Evolutionary conservation across 176 grass and related monocot species (phyloP).

Genomic region (Tillandsia fasciculata): DNA sequence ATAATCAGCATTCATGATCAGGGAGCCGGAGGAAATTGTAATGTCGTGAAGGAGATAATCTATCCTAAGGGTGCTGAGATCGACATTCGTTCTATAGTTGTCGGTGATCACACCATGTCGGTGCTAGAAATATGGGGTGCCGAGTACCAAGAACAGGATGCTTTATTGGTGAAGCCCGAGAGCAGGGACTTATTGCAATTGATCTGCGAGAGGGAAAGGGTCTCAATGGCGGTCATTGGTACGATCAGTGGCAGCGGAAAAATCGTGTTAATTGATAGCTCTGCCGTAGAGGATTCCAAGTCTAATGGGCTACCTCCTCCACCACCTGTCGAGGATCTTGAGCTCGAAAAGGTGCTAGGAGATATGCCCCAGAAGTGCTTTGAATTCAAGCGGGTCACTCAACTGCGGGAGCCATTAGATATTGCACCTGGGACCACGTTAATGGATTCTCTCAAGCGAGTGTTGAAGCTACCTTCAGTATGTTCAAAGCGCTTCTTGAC

Average conservation of each 20-base stretch:
- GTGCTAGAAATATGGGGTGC: conserved; percentile 90
- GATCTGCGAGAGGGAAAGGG: conserved; percentile 73
- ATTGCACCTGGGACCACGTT: conserved; percentile 61
- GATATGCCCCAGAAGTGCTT: conserved; percentile 94
- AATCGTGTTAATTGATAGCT: conserved; percentile 74
- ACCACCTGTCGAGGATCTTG: conserved; percentile 60
- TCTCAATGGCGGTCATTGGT: conserved; percentile 82
- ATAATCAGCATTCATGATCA: conserved; percentile 97
- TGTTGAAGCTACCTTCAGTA: conserved; percentile 66
- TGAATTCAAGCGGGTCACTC: conserved; percentile 46
- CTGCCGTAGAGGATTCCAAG: conserved; percentile 47
- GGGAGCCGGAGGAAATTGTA: conserved; percentile 93
- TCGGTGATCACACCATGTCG: conserved; percentile 86
- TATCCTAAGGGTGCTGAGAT: conserved; percentile 89
- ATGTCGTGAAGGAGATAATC: conserved; percentile 89
- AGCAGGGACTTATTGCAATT: conserved; percentile 43
- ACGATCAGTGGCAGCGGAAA: conserved; percentile 69
- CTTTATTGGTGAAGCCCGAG: conserved; percentile 58
- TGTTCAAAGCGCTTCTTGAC: conserved; percentile 92
- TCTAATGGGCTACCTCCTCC: conserved; percentile 40
- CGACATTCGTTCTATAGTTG: conserved; percentile 67
- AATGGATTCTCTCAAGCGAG: conserved; percentile 66
- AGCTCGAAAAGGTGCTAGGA: conserved; percentile 85
- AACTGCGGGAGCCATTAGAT: conserved; percentile 46
- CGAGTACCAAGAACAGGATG: conserved; percentile 88